phyloP scores from a whole-genome alignment of 176 grass and related monocot genomes.

The Olyra latifolia region DNA sequence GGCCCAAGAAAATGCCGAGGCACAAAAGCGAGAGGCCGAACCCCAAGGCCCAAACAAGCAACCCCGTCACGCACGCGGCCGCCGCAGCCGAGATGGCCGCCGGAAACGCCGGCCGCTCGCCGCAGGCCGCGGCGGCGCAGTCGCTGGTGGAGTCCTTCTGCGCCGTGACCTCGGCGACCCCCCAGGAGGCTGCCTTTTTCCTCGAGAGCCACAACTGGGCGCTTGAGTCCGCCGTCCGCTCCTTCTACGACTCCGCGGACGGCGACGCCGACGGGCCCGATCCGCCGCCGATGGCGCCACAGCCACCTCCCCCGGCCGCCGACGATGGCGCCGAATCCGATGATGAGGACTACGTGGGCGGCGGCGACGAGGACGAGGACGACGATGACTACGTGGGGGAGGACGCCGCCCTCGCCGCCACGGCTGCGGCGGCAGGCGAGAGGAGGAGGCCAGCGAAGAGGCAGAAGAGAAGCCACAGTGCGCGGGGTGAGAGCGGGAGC shows the following conservation, averaged over 20 bases:
- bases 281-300: constrained; percentile 39
- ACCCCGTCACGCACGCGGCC: constrained; percentile 23
- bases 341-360: constrained; percentile 41
- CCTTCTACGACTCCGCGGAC: constrained; percentile 60
- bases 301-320: not conserved
- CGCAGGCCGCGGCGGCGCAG: constrained; percentile 38
- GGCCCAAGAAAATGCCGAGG: too few relatives aligned
- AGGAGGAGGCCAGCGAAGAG: constrained; percentile 43
- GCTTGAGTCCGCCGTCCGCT: constrained; percentile 68
- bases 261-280: constrained; percentile 21
- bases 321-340: not conserved
- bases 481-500: constrained; percentile 19
- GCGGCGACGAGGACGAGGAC: constrained; percentile 29
- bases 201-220: constrained; percentile 84
- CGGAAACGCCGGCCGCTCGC: constrained; percentile 38
- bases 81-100: constrained; percentile 38
- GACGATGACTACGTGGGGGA: constrained; percentile 45
- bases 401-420: constrained; percentile 39
- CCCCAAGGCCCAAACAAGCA: not conserved
- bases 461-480: constrained; percentile 37
- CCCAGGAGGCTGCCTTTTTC: constrained; percentile 77
- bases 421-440: constrained; percentile 19
- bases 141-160: constrained; percentile 65
- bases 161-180: constrained; percentile 63
- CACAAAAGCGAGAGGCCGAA: not conserved